phyloP scores from a whole-genome alignment of 1,284 basidiomycete genomes.

The Trichosporon sp. region DNA sequence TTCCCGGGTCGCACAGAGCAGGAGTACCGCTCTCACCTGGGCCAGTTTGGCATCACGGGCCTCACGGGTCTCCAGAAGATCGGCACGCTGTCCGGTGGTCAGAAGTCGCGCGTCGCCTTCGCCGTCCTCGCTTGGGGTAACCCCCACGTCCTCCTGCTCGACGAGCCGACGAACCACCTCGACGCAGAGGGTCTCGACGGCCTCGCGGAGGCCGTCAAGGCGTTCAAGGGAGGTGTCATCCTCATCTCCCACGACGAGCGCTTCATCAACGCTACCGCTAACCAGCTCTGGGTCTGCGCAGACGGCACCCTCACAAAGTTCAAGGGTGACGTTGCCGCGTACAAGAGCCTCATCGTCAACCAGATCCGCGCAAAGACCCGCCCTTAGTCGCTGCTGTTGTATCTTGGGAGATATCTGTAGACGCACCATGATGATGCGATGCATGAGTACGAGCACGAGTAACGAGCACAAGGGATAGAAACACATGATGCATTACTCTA shows the following conservation, averaged over 20 bases:
- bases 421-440: neutral
- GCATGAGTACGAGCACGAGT: neutral
- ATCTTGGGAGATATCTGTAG: no score
- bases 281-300: slow-evolving; percentile 63
- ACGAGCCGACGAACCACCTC: slow-evolving; percentile 74
- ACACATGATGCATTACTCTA: neutral
- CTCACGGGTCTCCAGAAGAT: slow-evolving; percentile 69
- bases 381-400: slow-evolving; percentile 21
- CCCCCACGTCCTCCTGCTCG: slow-evolving; percentile 91
- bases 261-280: slow-evolving; percentile 72
- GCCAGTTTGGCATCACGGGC: slow-evolving; percentile 97
- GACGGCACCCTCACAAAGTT: slow-evolving; percentile 79
- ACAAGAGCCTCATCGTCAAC: slow-evolving; percentile 62
- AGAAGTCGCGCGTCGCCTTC: slow-evolving; percentile 95
- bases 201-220: slow-evolving; percentile 89
- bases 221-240: slow-evolving; percentile 51
- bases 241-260: slow-evolving; percentile 96
- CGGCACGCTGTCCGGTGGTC: slow-evolving; percentile 66
- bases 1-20: slow-evolving; percentile 95
- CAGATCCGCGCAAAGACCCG: slow-evolving; percentile 10
- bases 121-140: slow-evolving; percentile 80
- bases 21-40: slow-evolving; percentile 89
- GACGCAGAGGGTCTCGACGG: slow-evolving; percentile 87
- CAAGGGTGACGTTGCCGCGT: slow-evolving; percentile 80
- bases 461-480: no score